These are phyloP conservation scores for Persicaria tinctoria DNA, from an alignment of 148 eudicot species.

Conservation along the genomic window DNA sequence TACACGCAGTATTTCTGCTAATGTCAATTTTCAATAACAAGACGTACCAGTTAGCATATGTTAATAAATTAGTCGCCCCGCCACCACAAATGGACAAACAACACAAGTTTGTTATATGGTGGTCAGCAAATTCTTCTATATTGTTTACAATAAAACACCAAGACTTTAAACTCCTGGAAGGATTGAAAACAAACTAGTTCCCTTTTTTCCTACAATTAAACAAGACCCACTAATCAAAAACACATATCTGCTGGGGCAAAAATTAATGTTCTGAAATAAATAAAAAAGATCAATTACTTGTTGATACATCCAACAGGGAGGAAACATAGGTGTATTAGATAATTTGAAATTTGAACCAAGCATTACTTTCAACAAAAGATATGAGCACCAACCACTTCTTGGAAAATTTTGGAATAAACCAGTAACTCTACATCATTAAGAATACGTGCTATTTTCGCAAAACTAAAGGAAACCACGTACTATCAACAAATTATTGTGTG, in stretches of 20 bases:
- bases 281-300: neutral
- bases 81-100: slow-evolving; percentile 45
- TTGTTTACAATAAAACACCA: neutral
- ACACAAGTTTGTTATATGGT: slow-evolving; percentile 10
- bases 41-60: slow-evolving; percentile 93
- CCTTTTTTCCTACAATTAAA: neutral
- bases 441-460: neutral
- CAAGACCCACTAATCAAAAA: neutral
- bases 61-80: slow-evolving; percentile 58
- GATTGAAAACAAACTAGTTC: neutral
- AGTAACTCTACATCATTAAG: neutral
- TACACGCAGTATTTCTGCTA: slow-evolving; percentile 99
- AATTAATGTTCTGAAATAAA: neutral
- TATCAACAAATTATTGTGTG: slow-evolving; percentile 1
- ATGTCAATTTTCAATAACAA: slow-evolving; percentile 95
- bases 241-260: neutral
- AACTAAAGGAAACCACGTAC: neutral
- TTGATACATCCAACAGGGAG: neutral
- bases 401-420: neutral
- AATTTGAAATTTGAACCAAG: neutral
- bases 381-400: neutral
- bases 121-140: slow-evolving; percentile 23
- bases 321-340: neutral
- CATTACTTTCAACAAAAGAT: neutral
- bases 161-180: neutral